Conservation (phyloP, 2,329 filamentous ascomycete genomes). For the Aspergillus brasiliensis region DNA sequence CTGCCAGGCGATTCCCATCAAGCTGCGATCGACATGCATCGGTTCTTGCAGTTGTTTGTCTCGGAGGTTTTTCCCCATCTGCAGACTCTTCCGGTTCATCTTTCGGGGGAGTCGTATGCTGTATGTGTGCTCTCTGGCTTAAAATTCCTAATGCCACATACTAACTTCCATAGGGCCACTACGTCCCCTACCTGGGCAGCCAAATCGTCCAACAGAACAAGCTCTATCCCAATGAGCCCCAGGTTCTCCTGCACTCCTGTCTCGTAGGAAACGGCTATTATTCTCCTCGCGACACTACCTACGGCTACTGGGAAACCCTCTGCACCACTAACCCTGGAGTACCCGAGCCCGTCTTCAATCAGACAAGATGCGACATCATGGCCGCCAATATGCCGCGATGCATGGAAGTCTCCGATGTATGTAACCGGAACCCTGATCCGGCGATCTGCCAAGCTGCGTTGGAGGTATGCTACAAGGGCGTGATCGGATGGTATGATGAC, state of each 20-base stretch:
- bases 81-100: constrained; percentile 43
- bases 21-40: constrained; percentile 52
- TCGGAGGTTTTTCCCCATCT: constrained; percentile 49
- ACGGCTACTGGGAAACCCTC: constrained; percentile 51
- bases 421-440: constrained; percentile 23
- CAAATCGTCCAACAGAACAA: constrained; percentile 50
- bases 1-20: constrained; percentile 39
- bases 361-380: constrained; percentile 51
- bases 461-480: constrained; percentile 18
- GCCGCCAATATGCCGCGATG: constrained; percentile 50
- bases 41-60: constrained; percentile 53
- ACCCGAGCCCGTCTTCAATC: constrained; percentile 46
- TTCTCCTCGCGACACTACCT: constrained; percentile 44
- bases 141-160: background rate
- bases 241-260: constrained; percentile 48
- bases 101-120: constrained; percentile 55
- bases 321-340: constrained; percentile 52
- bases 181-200: constrained; percentile 49
- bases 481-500: constrained; percentile 22
- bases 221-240: constrained; percentile 39
- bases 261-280: constrained; percentile 53
- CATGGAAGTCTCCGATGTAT: constrained; percentile 44
- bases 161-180: constrained; percentile 44
- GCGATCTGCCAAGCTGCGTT: constrained; percentile 22
- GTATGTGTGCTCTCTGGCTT: constrained; percentile 21